Evolutionary conservation across 2,329 filamentous ascomycete genomes (phyloP).

Genomic region (Chrysosphaeria jannelii): DNA sequence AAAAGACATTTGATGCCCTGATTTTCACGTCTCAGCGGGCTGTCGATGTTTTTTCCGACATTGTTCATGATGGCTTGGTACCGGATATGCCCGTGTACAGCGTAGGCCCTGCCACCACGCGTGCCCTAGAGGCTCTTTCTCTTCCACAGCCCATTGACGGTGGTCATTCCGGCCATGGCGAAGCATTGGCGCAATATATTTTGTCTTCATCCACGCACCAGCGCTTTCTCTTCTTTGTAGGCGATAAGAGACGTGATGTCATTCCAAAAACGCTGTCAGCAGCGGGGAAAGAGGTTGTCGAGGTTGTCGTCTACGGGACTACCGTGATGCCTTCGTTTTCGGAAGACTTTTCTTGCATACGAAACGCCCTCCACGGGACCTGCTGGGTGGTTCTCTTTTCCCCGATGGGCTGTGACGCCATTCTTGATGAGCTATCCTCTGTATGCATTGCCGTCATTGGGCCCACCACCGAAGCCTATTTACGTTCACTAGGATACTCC

Average conservation of each 20-base stretch:
- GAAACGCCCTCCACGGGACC: too few relatives aligned
- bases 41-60: slow-evolving; percentile 42
- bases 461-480: slow-evolving; percentile 59
- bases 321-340: slow-evolving; percentile 55
- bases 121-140: slow-evolving; percentile 30
- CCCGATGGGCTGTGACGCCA: slow-evolving; percentile 29
- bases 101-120: slow-evolving; percentile 53
- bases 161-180: slow-evolving; percentile 59
- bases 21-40: slow-evolving; percentile 66
- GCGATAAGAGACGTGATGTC: slow-evolving; percentile 66
- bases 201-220: slow-evolving; percentile 55
- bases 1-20: slow-evolving; percentile 35
- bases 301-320: slow-evolving; percentile 68
- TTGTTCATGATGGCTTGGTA: slow-evolving; percentile 22
- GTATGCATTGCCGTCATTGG: slow-evolving; percentile 55
- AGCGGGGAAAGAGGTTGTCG: slow-evolving; percentile 26
- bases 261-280: slow-evolving; percentile 60
- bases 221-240: slow-evolving; percentile 59
- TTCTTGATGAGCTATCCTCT: slow-evolving; percentile 18
- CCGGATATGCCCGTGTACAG: slow-evolving; percentile 36
- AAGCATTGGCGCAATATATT: slow-evolving; percentile 41
- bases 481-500: slow-evolving; percentile 34
- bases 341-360: slow-evolving; percentile 24
- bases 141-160: slow-evolving; percentile 36
- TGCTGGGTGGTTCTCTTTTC: slow-evolving; percentile 61